Evolutionary conservation across 2,329 filamentous ascomycete species (phyloP).

Genomic region (Fusarium nurragi): DNA sequence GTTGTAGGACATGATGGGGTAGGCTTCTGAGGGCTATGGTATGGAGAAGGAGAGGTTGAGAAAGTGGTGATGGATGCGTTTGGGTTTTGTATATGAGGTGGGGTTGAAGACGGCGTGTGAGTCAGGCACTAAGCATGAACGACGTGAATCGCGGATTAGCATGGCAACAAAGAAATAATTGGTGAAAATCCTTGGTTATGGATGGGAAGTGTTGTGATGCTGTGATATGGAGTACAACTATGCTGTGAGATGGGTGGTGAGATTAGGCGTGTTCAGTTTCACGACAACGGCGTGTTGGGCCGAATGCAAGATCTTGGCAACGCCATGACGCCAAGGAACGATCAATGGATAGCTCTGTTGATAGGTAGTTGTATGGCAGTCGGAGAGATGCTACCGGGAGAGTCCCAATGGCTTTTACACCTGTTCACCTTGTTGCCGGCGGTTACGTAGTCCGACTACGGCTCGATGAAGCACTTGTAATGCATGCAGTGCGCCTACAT

Average conservation of each 20-base stretch:
- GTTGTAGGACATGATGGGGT: conserved; percentile 35
- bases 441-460: background rate
- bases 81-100: conserved; percentile 30
- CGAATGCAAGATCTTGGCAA: background rate
- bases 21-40: background rate
- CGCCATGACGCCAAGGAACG: no score
- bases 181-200: background rate
- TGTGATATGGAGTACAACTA: conserved; percentile 16
- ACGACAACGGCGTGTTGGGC: background rate
- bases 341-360: fast-evolving
- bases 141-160: background rate
- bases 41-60: background rate
- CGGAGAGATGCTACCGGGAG: background rate
- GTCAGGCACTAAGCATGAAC: conserved; percentile 17
- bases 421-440: background rate
- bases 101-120: conserved; percentile 27
- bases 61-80: background rate
- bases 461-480: background rate
- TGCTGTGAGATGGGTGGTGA: conserved; percentile 13
- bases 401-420: background rate
- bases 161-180: background rate
- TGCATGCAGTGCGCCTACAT: background rate
- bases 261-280: conserved; percentile 23
- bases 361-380: background rate
- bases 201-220: background rate